Evolutionary conservation across 2,329 filamentous ascomycete genomes (phyloP), one percentile per base, ranked within the genome.

Genomic region (Hysterium pulicare): DNA sequence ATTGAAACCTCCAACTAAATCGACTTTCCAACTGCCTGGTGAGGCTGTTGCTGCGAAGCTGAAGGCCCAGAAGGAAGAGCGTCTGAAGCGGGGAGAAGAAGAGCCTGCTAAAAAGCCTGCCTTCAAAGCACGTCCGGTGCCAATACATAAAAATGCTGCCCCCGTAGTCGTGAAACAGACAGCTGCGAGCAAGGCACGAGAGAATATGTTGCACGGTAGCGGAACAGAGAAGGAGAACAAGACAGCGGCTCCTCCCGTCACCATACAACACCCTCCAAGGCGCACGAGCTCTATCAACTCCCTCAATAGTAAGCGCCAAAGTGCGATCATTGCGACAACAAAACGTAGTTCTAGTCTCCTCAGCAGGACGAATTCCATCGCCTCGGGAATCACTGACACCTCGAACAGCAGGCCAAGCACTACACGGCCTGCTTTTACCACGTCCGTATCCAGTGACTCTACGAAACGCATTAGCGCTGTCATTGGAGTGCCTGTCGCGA

Each of bases 41-140:
- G 75, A 78, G 48, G 72, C 68, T 11, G 64, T 78, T 4, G 74
- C 76, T 2, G 74, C 74, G 4, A 77, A 73, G 49, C 58, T 77
- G n/a, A 77, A 72, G 52, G 74, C 71, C 5, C 67, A 72, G 17
- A 68, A 71, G 35, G 73, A 77, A 46, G 73, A 74, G 42, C 69
- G 74, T 0, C 50, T 68, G 40, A 71, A 69, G 48, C 62, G 67
- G 20, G 72, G 74, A 53, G 68, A 68, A 33, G 55, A 69, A 64
- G 51, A 62, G 51, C 57, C 57, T n/a, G 57, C 61, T n/a, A 66
- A 65, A 50, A 68, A 64, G 42, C 52, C 58, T 1, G 48, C 54
- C 1, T 75, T 75, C 64, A 76, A 74, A 57, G 73, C 74, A 7
- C 57, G 72, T 8, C 71, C 72, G 11, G 68, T 65, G 1, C 71